Conservation (phyloP, 1,284 basidiomycete genomes). For the Trichosporon coremiiforme region DNA sequence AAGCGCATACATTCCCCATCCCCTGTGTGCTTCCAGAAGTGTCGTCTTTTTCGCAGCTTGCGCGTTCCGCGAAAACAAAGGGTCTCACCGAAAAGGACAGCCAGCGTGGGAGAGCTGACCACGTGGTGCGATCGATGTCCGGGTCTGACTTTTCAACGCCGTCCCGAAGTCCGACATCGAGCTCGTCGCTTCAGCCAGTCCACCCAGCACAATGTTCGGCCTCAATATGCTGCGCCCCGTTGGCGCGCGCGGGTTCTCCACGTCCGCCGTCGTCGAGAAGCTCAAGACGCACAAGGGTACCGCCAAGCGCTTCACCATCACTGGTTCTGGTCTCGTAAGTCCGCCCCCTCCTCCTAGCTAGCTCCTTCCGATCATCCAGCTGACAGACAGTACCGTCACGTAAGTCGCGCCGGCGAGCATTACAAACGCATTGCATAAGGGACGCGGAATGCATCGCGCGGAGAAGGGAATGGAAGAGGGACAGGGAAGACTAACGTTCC, state of each 20-base stretch:
- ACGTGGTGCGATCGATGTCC: background rate
- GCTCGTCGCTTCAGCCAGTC: background rate
- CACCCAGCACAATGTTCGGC: conserved; percentile 15
- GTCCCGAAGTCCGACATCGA: conserved; percentile 6
- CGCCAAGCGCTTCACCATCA: conserved; percentile 44
- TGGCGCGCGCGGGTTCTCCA: conserved; percentile 22
- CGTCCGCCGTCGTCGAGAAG: conserved; percentile 28
- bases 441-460: background rate
- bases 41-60: background rate
- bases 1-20: background rate
- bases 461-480: background rate
- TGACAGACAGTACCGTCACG: conserved; percentile 39
- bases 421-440: background rate
- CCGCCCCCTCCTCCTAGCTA: too few relatives aligned
- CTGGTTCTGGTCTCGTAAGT: conserved; percentile 42
- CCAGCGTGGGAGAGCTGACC: background rate
- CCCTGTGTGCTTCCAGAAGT: background rate
- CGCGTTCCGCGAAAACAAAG: background rate
- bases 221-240: conserved; percentile 11
- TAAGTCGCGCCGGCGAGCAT: conserved; percentile 18
- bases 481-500: background rate
- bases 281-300: conserved; percentile 44
- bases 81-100: background rate
- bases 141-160: conserved; percentile 13
- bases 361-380: too few relatives aligned